Base-by-base conservation (phyloP, 1,284 basidiomycete species). In the Termitomyces sp. region DNA sequence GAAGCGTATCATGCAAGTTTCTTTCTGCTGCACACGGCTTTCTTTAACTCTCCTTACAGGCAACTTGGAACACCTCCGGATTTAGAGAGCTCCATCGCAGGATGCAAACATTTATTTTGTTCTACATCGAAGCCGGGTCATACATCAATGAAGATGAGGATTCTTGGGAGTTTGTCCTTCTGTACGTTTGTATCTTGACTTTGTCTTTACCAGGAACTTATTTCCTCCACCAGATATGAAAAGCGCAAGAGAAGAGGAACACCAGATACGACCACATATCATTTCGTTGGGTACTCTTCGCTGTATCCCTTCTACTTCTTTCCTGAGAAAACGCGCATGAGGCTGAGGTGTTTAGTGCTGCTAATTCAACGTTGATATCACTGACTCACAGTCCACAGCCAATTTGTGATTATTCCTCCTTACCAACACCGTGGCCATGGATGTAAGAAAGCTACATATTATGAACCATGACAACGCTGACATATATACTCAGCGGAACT, bases 101-200 rank as follows among this genome's bases (percentile, higher is more conserved):
- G 50, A 97, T 97, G 88, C 96, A 98, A 70, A 68, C 97, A 50
- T 97, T 97, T 66, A 91, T 97, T 53, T 71, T 97, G 39, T 75
- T 99, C 7, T 98, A 93, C 71, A 96, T 99, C 65, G 96, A 99
- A 67, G 97, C 84, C 6, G 94, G 93, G 5, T 93, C 89, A 26
- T 98, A 94, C 69, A 91, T 99, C 57, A 83, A 89, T 58, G 92
- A 94, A 62, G 88, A 87, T 21, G 90, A 94, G 66, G 88, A 93
- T 38, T 76, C 78, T 5, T 97, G 92, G 91, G 91, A 97, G 64
- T 94, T 95, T 67, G 77, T 83, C 42, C 74, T 89, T 1, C 66
- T 93, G 86, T 91, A 62, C 57, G 89, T 78, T 4, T 11, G 40
- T 33, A 8, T 18, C 33, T 18, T 1, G 35, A 54, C 41, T 9